Conservation (phyloP, 2,329 filamentous ascomycete genomes). For the Aspergillus uvarum region DNA sequence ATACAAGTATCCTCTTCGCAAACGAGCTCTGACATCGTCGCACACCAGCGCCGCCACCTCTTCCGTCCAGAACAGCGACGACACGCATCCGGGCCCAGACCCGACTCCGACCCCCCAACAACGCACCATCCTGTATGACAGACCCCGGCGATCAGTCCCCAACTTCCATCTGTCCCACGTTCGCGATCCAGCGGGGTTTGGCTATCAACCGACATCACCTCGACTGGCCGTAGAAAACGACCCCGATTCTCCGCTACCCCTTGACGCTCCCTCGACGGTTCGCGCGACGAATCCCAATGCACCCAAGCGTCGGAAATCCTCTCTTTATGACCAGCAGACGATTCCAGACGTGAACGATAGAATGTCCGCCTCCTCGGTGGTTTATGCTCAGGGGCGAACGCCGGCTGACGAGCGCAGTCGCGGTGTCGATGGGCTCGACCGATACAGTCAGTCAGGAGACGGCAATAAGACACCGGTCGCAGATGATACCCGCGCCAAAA, state of each 20-base stretch:
- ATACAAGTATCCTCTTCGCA: conserved; percentile 23
- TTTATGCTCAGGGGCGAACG: conserved; percentile 30
- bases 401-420: conserved; percentile 27
- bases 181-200: conserved; percentile 20
- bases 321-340: conserved; percentile 22
- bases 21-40: conserved; percentile 23
- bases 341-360: conserved; percentile 32
- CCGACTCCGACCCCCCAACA: conserved; percentile 51
- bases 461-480: conserved; percentile 34
- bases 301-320: conserved; percentile 29
- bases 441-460: conserved; percentile 27
- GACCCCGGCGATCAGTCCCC: conserved; percentile 31
- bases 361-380: conserved; percentile 34
- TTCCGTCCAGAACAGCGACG: conserved; percentile 37
- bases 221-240: conserved; percentile 14
- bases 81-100: conserved; percentile 51
- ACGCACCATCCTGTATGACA: conserved; percentile 38
- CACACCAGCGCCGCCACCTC: conserved; percentile 16
- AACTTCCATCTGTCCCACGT: conserved; percentile 23
- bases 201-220: conserved; percentile 17
- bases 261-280: conserved; percentile 28
- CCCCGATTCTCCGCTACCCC: conserved; percentile 19
- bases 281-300: conserved; percentile 30
- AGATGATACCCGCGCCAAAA: conserved; percentile 40
- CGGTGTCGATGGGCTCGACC: conserved; percentile 26